A percentile compares a stretch with the other conserved stretches of the same genome.
Conservation (phyloP, 257 asterid species). For the Primulina huaijiensis region DNA sequence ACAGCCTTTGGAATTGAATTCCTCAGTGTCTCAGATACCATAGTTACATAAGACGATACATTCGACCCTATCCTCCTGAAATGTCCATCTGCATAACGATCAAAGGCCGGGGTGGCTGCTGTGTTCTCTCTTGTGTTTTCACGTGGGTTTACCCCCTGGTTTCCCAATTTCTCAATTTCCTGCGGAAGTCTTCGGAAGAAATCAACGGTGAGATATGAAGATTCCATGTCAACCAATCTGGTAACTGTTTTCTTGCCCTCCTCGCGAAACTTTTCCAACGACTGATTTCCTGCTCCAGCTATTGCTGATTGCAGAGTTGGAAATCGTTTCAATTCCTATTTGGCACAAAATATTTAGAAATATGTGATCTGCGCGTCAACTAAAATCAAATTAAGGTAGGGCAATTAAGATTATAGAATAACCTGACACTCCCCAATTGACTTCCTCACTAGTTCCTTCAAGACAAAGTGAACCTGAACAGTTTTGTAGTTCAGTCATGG, state of each 20-base stretch:
- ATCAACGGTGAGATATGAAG: slow-evolving; percentile 80
- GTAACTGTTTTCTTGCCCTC: slow-evolving; percentile 72
- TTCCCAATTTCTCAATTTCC: slow-evolving; percentile 67
- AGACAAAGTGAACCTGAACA: slow-evolving; percentile 76
- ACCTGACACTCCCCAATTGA: slow-evolving; percentile 92
- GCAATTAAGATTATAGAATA: slow-evolving; percentile 20
- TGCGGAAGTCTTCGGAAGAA: slow-evolving; percentile 90
- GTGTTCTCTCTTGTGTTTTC: slow-evolving; percentile 37
- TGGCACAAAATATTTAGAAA: slow-evolving; percentile 20
- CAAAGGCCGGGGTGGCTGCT: slow-evolving; percentile 45
- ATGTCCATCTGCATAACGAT: slow-evolving; percentile 67
- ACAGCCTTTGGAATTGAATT: slow-evolving; percentile 84
- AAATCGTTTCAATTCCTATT: slow-evolving; percentile 80
- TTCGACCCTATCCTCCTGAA: slow-evolving; percentile 88
- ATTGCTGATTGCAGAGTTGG: slow-evolving; percentile 75
- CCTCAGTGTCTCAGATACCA: slow-evolving; percentile 68
- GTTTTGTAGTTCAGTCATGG: slow-evolving; percentile 24
- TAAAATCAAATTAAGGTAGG: not conserved
- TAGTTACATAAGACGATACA: slow-evolving; percentile 64
- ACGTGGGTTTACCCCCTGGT: slow-evolving; percentile 41
- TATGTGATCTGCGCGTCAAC: not conserved
- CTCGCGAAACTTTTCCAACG: slow-evolving; percentile 73
- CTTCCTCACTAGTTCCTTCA: slow-evolving; percentile 89
- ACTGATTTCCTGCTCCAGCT: slow-evolving; percentile 73
- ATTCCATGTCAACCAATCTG: slow-evolving; percentile 89